These are phyloP conservation scores for Alternaria viburni DNA, from an alignment of 2,329 filamentous ascomycete species.

Conservation along the genomic window DNA sequence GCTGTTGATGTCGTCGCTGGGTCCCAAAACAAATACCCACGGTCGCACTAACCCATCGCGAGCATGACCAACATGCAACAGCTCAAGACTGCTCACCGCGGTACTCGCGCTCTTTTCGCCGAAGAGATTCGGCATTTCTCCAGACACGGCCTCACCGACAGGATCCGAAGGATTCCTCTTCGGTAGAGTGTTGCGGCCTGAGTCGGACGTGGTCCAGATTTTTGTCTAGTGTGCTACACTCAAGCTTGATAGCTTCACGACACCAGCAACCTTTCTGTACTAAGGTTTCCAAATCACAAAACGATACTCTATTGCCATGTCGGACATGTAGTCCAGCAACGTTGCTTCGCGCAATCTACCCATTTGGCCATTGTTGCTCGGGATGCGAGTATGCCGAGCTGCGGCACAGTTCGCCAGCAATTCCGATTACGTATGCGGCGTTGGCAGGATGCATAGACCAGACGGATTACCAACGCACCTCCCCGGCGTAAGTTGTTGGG, in stretches of 20 bases:
- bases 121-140: background rate
- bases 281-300: background rate
- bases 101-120: background rate
- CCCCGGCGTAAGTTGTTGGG: background rate
- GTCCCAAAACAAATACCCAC: background rate
- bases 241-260: background rate
- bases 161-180: slow-evolving; percentile 5
- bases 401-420: slow-evolving; percentile 10
- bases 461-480: background rate
- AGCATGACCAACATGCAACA: background rate
- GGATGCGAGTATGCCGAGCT: slow-evolving; percentile 4
- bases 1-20: background rate
- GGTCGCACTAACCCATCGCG: background rate
- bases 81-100: background rate
- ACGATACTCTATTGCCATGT: background rate
- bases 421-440: slow-evolving; percentile 8
- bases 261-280: background rate
- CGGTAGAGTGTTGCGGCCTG: slow-evolving; percentile 6
- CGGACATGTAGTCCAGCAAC: background rate
- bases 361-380: background rate
- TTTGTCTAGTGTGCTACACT: slow-evolving; percentile 1
- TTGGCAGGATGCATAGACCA: background rate
- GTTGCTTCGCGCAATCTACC: background rate
- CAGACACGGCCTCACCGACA: slow-evolving; percentile 1
- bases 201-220: slow-evolving; percentile 3